phyloP scores from a whole-genome alignment of 2,329 filamentous ascomycete species.

The Aspergillus fijiensis region DNA sequence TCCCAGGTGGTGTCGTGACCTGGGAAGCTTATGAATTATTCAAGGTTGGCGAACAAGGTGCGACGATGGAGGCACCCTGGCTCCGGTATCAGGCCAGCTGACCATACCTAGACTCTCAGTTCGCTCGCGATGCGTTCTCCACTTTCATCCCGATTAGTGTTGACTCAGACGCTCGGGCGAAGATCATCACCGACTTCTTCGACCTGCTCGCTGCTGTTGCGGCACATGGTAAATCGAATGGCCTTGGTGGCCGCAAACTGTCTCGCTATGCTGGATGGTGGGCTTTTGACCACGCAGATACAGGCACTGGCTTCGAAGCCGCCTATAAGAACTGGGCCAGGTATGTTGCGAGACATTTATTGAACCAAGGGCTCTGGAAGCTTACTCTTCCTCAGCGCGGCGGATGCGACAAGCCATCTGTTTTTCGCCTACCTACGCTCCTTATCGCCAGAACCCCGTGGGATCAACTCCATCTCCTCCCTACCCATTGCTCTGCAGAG shows the following conservation, averaged over 20 bases:
- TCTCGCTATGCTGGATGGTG: conserved; percentile 97
- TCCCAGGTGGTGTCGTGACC: conserved; percentile 86
- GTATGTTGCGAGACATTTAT: conserved; percentile 49
- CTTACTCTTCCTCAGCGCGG: conserved; percentile 61
- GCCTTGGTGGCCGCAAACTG: conserved; percentile 86
- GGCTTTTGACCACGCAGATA: conserved; percentile 90
- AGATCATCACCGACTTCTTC: conserved; percentile 95
- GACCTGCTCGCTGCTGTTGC: conserved; percentile 87
- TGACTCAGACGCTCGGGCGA: conserved; percentile 78
- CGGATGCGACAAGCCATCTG: conserved; percentile 91
- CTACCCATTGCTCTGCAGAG: conserved; percentile 90
- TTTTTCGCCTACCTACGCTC: conserved; percentile 98
- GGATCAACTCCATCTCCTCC: conserved; percentile 74
- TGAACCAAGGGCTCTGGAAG: not conserved
- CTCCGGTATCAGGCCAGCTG: conserved; percentile 5
- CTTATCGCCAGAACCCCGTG: conserved; percentile 72
- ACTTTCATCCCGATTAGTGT: conserved; percentile 95
- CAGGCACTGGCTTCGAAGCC: conserved; percentile 87
- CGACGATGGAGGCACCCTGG: not conserved
- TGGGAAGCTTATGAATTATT: conserved; percentile 98
- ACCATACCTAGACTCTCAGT: conserved; percentile 69
- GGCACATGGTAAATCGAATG: conserved; percentile 89
- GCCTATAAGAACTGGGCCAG: conserved; percentile 86
- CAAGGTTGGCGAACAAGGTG: conserved; percentile 89
- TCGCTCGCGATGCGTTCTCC: conserved; percentile 89